Conservation (phyloP, 108 stramenopile genomes). For the Epipyxis sp. region DNA sequence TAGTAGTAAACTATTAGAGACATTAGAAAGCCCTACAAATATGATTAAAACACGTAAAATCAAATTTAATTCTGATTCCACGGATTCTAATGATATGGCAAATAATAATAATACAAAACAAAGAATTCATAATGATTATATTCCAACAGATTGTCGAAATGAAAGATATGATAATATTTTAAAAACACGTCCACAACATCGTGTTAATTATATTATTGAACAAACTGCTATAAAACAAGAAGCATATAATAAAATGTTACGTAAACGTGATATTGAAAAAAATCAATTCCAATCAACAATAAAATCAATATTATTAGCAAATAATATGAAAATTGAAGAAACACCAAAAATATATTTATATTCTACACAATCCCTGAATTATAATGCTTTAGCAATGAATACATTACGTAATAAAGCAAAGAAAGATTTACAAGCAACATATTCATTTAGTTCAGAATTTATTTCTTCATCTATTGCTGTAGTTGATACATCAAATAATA, state of each 20-base stretch:
- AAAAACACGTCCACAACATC: background rate
- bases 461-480: slow-evolving; percentile 46
- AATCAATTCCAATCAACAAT: slow-evolving; percentile 3
- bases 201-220: slow-evolving; percentile 38
- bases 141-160: slow-evolving; percentile 23
- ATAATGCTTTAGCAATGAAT: background rate
- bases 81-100: no score
- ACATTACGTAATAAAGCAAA: slow-evolving; percentile 40
- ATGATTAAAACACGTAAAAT: background rate
- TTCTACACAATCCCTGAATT: background rate
- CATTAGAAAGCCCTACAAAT: no score
- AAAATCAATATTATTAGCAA: background rate
- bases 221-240: background rate
- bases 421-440: slow-evolving; percentile 37
- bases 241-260: background rate
- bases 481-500: slow-evolving; percentile 44
- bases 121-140: no score
- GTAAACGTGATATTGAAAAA: background rate
- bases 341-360: slow-evolving; percentile 35
- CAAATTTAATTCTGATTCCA: background rate
- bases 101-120: no score
- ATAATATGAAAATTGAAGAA: slow-evolving; percentile 27
- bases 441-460: slow-evolving; percentile 52
- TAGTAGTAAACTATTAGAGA: no score
- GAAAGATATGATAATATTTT: background rate